Evolutionary conservation across 805 yeast genomes (phyloP), one percentile per base, ranked within the genome.

Genomic region (Starmerella etchellsii): DNA sequence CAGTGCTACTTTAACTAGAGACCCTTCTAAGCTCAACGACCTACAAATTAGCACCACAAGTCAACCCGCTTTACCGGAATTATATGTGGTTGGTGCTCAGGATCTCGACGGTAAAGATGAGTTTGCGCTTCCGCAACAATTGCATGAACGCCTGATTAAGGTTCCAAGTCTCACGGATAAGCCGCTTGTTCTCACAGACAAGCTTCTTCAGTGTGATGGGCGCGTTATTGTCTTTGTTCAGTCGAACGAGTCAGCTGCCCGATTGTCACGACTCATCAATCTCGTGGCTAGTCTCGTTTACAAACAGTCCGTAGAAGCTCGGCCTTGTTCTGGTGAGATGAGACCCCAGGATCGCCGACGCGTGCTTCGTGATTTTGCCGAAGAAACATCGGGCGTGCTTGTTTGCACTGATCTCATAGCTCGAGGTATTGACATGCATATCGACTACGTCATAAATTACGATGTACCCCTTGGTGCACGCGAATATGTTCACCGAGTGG

Each of bases 401-500:
- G 58, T 77, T 71, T 44, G 85, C 21, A 91, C 98, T 0, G 99
- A 91, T 62, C 67, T 91, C 52, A 80, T 91, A 59, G 81, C 96
- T n/a, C 76, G 99, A 62, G 99, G 99, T 64, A 72, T 91, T 37
- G 95, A 88, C 61, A 69, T 91, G 34, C 62, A 69, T 14, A 73
- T 91, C 36, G 68, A 73, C 33, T 72, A 74, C 47, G 95, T 91
- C 11, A 64, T 91, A 38, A 91, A 91, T 61, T 91, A 91, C 59
- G 97, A 91, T 56, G 60, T 85, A 40, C 98, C 99, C 19, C 68
- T 74, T 21, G 80, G 95, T 1, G 70, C 87, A 1, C 77, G 93
- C 48, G 97, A 91, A 52, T 91, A 91, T 51, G 84, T 91, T 22
- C 99, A 91, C 61, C 72, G 99, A 54, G 84, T 85, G 30, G 99